phyloP scores from a whole-genome alignment of 192 early-diverging fungal species.

The Radiomyces spectabilis region DNA sequence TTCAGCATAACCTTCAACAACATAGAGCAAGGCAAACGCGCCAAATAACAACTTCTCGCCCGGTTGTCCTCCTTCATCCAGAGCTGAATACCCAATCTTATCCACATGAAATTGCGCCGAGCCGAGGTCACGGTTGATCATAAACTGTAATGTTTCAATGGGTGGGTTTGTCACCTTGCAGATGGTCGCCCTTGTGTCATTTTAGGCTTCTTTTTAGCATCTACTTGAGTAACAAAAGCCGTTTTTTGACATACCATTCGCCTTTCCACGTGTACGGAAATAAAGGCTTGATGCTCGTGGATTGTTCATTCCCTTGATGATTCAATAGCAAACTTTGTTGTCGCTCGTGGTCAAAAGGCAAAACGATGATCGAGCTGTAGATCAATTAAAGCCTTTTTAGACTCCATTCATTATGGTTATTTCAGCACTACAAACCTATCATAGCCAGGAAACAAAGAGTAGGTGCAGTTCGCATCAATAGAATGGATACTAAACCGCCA shows the following conservation, averaged over 20 bases:
- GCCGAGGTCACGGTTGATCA: slow-evolving; percentile 7
- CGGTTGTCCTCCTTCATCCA: not conserved
- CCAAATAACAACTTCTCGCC: slow-evolving; percentile 40
- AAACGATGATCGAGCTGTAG: slow-evolving; percentile 5
- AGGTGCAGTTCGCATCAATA: slow-evolving; percentile 4
- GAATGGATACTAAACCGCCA: slow-evolving; percentile 38
- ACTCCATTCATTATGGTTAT: slow-evolving; percentile 13
- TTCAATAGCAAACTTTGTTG: slow-evolving; percentile 24
- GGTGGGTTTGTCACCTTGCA: slow-evolving; percentile 15
- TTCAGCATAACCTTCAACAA: slow-evolving; percentile 36
- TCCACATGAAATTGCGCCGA: slow-evolving; percentile 4
- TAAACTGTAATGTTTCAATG: slow-evolving; percentile 10
- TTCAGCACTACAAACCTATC: slow-evolving; percentile 22
- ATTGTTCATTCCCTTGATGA: slow-evolving; percentile 41
- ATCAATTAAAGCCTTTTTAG: not conserved
- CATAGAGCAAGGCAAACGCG: slow-evolving; percentile 45
- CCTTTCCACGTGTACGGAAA: slow-evolving; percentile 55
- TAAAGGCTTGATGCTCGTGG: slow-evolving; percentile 36
- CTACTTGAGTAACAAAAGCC: slow-evolving; percentile 2
- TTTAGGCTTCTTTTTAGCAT: too few relatives aligned
- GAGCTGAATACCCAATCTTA: slow-evolving; percentile 3
- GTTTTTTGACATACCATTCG: slow-evolving; percentile 23
- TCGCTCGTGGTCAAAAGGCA: not conserved
- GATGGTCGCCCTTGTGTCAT: slow-evolving; percentile 10
- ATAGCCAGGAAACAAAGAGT: slow-evolving; percentile 50